Evolutionary conservation across 2,329 filamentous ascomycete species (phyloP).

Genomic region (Penicillium sp.): DNA sequence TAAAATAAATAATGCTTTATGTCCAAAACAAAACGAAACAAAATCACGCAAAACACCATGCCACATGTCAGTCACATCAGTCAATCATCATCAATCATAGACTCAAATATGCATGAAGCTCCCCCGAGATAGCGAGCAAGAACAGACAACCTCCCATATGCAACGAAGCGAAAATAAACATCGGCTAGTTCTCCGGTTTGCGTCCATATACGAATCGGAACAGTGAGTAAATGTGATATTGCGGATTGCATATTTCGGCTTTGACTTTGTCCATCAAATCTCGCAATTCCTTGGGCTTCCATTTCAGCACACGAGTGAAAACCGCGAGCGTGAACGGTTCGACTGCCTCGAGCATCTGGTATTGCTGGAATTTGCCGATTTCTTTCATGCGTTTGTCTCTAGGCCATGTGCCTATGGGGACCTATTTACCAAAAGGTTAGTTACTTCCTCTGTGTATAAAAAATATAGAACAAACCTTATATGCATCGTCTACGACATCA

Average conservation of each 20-base stretch:
- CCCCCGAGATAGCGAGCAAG: too few species aligned
- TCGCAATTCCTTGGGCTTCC: slow-evolving; percentile 25
- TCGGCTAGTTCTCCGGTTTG: slow-evolving; percentile 11
- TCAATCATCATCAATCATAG: too few species aligned
- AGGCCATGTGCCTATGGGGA: slow-evolving; percentile 49
- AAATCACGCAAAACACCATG: too few species aligned
- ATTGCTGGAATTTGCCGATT: slow-evolving; percentile 33
- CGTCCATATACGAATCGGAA: slow-evolving; percentile 15
- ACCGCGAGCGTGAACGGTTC: slow-evolving; percentile 23
- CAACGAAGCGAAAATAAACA: neutral
- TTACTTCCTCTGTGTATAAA: slow-evolving; percentile 1
- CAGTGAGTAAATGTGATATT: slow-evolving; percentile 25
- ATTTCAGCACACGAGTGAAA: slow-evolving; percentile 25
- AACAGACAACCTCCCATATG: neutral
- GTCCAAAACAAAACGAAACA: too few species aligned
- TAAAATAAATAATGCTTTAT: neutral
- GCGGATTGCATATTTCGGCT: slow-evolving; percentile 26
- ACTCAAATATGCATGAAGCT: neutral
- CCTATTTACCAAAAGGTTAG: slow-evolving; percentile 17
- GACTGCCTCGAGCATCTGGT: slow-evolving; percentile 20
- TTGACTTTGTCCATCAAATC: slow-evolving; percentile 29
- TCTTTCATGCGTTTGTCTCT: slow-evolving; percentile 46
- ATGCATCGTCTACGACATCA: slow-evolving; percentile 44
- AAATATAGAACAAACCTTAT: slow-evolving; percentile 23
- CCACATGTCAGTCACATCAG: too few species aligned